Evolutionary conservation across 2,329 filamentous ascomycete genomes (phyloP), one percentile per base, ranked within the genome.

Genomic region (Rosellinia necatrix): DNA sequence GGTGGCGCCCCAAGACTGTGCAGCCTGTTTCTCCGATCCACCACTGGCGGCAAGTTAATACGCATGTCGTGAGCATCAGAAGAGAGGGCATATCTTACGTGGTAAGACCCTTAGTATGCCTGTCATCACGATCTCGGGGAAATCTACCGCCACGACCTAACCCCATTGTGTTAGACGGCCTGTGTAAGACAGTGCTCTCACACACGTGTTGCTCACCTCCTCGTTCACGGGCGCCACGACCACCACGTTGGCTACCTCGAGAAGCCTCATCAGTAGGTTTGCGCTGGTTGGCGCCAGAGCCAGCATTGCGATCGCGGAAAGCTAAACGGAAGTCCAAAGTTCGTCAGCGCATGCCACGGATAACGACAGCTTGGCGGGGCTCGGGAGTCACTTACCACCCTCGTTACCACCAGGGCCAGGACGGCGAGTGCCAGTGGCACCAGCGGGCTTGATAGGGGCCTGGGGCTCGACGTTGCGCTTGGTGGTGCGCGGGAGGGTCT

Each of bases 391-490:
- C 90, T 77, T 81, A 97, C 93, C 92, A 81, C 86, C 89, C 76
- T 97, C 93, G 78, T 87, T 96, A 73, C 90, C 90, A 72, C 81
- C 81, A 75, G 81, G 82, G 65, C 80, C 81, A 67, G 83, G 81
- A 72, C 86, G 79, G 67, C 72, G 79, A 69, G 76, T 77, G 71
- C 73, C 75, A 64, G 73, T 72, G 66, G 72, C 72, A 41, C 65
- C 48, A 47, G 58, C 62, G 65, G 74, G 72, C 68, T 76, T 74
- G 54, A 77, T 71, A 62, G 89, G 86, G 71, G 85, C 83, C 74
- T 91, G 86, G 74, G 86, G 85, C 73, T 89, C 87, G 73, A 84
- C 88, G 79, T 93, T 92, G 81, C 91, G 91, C 88, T 97, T 97
- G 74, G 75, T 78, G 64, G 84, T 83, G 76, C 91, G 88, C 71